These are phyloP conservation scores for Spiraea crenata DNA, from an alignment of 331 rosid genomes.

Conservation along the genomic window DNA sequence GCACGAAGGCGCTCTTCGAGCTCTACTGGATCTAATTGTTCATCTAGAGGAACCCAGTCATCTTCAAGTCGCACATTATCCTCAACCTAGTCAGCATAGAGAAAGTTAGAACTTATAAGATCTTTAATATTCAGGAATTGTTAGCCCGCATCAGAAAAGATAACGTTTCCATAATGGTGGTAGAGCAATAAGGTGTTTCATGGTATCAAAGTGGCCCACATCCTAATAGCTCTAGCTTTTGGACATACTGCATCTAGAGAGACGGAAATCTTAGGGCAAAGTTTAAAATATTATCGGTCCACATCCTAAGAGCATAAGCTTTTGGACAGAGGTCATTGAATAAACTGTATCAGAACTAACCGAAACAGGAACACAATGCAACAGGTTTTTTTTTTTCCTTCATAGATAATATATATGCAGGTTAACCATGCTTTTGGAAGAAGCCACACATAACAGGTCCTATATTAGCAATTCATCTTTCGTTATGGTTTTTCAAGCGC, in stretches of 20 bases:
- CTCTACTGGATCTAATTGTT: conserved; percentile 65
- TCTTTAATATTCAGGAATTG: neutral
- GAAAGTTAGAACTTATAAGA: conserved; percentile 20
- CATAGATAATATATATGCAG: no score
- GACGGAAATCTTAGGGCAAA: neutral
- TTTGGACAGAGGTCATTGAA: neutral
- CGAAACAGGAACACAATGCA: neutral
- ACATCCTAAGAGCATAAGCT: neutral
- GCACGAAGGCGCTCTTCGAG: conserved; percentile 84
- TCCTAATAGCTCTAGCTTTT: no score
- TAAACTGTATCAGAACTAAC: neutral
- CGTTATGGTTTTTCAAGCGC: neutral
- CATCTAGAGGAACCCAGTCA: conserved; percentile 98
- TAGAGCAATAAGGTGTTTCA: neutral
- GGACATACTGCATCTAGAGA: neutral
- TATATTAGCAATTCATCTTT: neutral
- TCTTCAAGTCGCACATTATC: conserved; percentile 91
- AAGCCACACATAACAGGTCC: neutral
- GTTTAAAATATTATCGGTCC: neutral
- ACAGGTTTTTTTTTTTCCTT: no score
- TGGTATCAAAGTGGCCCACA: neutral
- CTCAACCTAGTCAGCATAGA: conserved; percentile 51
- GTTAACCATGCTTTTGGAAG: neutral
- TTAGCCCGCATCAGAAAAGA: conserved; percentile 1
- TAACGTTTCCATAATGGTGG: neutral